phyloP scores from a whole-genome alignment of 768 basidiomycete genomes.

The Lactarius trivialis region DNA sequence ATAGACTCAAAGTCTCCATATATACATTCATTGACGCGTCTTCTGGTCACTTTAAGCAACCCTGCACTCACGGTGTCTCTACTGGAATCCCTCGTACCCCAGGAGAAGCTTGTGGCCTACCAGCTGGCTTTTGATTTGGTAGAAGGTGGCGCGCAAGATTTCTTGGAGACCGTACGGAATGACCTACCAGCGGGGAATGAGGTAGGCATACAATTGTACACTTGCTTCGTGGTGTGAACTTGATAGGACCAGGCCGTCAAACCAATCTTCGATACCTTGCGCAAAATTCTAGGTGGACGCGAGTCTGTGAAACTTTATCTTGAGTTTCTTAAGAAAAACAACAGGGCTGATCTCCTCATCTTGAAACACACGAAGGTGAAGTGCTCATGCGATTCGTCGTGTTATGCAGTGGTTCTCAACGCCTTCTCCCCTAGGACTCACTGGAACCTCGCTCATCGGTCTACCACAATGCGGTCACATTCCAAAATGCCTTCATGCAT shows the following conservation, averaged over 20 bases:
- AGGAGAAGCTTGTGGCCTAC: slow-evolving; percentile 75
- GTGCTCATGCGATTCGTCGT: slow-evolving; percentile 47
- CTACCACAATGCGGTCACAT: slow-evolving; percentile 92
- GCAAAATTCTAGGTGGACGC: slow-evolving; percentile 81
- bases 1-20: slow-evolving; percentile 69
- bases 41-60: slow-evolving; percentile 83
- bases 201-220: slow-evolving; percentile 36
- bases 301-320: slow-evolving; percentile 90
- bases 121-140: slow-evolving; percentile 95
- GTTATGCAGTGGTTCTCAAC: slow-evolving; percentile 56
- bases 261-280: slow-evolving; percentile 64
- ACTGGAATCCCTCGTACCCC: slow-evolving; percentile 61
- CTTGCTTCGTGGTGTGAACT: neutral
- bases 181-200: slow-evolving; percentile 62
- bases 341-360: slow-evolving; percentile 86
- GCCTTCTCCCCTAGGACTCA: slow-evolving; percentile 52
- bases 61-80: slow-evolving; percentile 72
- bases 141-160: slow-evolving; percentile 91
- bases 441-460: slow-evolving; percentile 93
- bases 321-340: slow-evolving; percentile 92
- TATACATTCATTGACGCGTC: slow-evolving; percentile 75
- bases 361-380: slow-evolving; percentile 86
- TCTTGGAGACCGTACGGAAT: slow-evolving; percentile 67
- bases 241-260: slow-evolving; percentile 43
- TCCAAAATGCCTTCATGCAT: slow-evolving; percentile 97